Percentiles rank a stretch among this genome's conserved stretches.
Evolutionary conservation across 2,329 filamentous ascomycete genomes (phyloP).

Genomic region (Penicillium sp.): DNA sequence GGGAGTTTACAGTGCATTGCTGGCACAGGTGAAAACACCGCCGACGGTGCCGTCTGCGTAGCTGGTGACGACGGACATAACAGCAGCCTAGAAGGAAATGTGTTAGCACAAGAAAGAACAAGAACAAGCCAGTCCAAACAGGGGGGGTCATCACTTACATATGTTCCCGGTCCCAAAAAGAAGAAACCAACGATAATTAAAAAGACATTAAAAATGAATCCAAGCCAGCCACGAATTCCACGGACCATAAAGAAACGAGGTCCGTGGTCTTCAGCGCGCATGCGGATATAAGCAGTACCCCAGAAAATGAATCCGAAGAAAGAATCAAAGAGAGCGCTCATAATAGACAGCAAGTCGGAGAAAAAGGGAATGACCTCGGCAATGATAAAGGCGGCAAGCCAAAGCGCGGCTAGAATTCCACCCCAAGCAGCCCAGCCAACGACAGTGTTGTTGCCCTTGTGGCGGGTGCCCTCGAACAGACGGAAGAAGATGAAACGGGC

Average conservation of each 20-base stretch:
- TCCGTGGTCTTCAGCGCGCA: conserved; percentile 44
- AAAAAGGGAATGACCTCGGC: conserved; percentile 94
- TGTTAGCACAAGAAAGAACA: conserved; percentile 13
- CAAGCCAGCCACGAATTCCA: conserved; percentile 46
- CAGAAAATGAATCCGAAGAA: conserved; percentile 84
- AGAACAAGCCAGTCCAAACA: not conserved
- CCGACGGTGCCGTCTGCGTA: conserved; percentile 66
- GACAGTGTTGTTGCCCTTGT: conserved; percentile 77
- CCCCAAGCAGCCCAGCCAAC: conserved; percentile 79
- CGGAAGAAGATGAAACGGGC: conserved; percentile 92
- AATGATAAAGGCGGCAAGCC: conserved; percentile 89
- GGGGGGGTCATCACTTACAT: conserved; percentile 47
- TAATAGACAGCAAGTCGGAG: conserved; percentile 61
- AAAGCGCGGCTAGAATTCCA: conserved; percentile 63
- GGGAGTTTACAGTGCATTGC: conserved; percentile 38
- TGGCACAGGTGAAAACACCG: conserved; percentile 71
- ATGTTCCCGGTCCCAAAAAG: conserved; percentile 80
- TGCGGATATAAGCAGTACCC: conserved; percentile 49
- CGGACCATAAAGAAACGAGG: conserved; percentile 42
- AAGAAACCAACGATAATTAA: conserved; percentile 76
- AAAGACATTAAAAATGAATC: conserved; percentile 62
- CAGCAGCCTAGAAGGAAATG: conserved; percentile 36
- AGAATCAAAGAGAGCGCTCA: conserved; percentile 78
- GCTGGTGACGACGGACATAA: conserved; percentile 59
- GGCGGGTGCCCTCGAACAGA: conserved; percentile 73